These are phyloP conservation scores for Kazachstania sp. DNA, from an alignment of 1,139 yeast genomes.

Conservation along the genomic window DNA sequence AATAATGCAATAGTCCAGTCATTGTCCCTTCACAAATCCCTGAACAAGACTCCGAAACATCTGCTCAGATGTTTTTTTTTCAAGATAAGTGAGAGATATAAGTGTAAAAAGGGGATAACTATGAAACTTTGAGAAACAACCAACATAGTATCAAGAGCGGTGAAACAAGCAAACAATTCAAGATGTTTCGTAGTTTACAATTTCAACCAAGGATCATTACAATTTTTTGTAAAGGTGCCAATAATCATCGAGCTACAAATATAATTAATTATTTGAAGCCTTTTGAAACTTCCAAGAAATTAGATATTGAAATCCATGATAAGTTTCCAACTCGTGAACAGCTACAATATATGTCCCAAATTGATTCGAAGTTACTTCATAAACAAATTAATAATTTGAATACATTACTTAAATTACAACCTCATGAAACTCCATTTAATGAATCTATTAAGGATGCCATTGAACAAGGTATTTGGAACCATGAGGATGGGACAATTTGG, in stretches of 20 bases:
- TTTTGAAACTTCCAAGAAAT: conserved; percentile 10
- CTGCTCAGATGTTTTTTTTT: too few relatives aligned
- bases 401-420: conserved; percentile 12
- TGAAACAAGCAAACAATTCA: neutral
- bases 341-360: conserved; percentile 19
- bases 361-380: conserved; percentile 11
- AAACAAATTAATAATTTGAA: conserved; percentile 17
- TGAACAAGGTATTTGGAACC: conserved; percentile 18
- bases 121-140: neutral
- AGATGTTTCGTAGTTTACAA: conserved; percentile 22
- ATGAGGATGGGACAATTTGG: conserved; percentile 15
- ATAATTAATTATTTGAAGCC: conserved; percentile 15
- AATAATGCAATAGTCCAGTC: too few relatives aligned
- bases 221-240: conserved; percentile 18
- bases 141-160: neutral
- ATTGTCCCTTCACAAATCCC: too few relatives aligned
- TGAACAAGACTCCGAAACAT: too few relatives aligned
- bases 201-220: conserved; percentile 22
- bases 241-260: neutral
- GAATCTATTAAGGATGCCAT: conserved; percentile 16
- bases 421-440: conserved; percentile 20
- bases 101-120: too few relatives aligned
- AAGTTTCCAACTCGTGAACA: conserved; percentile 27
- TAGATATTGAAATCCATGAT: conserved; percentile 17
- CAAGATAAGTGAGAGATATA: too few relatives aligned